Conservation (phyloP, 306 rosid genomes). For the Casuarina cunninghamiana region DNA sequence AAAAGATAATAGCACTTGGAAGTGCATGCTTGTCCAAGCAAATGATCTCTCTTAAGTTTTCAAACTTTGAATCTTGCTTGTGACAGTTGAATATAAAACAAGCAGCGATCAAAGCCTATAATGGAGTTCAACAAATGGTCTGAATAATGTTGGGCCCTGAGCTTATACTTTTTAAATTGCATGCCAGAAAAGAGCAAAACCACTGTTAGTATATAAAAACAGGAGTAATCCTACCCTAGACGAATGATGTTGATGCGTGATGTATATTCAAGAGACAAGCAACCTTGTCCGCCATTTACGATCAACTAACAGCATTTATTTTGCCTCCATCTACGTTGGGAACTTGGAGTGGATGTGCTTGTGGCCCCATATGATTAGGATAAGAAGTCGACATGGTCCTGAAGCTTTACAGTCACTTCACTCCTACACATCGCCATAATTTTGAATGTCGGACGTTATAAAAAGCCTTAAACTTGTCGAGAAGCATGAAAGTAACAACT, state of each 20-base stretch:
- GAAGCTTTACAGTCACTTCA: constrained; percentile 23
- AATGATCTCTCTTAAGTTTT: background rate
- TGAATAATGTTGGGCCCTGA: background rate
- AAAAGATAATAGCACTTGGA: too few relatives aligned
- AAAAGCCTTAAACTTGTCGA: background rate
- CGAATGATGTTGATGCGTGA: background rate
- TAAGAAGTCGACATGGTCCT: constrained; percentile 12
- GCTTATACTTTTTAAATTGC: background rate
- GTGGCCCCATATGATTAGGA: constrained; percentile 24
- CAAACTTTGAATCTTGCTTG: background rate
- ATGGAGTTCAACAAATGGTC: background rate
- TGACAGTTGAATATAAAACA: background rate
- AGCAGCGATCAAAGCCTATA: background rate
- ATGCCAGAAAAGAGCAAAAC: constrained; percentile 30
- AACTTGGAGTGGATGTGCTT: constrained; percentile 4
- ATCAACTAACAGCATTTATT: background rate
- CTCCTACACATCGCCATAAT: background rate
- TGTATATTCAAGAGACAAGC: constrained; percentile 1
- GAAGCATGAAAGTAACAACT: background rate
- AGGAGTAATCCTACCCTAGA: background rate
- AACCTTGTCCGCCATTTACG: too few relatives aligned
- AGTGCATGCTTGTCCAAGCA: background rate
- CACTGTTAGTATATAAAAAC: background rate
- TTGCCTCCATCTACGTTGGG: constrained; percentile 27
- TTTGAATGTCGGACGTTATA: background rate